Conservation (phyloP, 441 rosid species). For the Croton setiger region DNA sequence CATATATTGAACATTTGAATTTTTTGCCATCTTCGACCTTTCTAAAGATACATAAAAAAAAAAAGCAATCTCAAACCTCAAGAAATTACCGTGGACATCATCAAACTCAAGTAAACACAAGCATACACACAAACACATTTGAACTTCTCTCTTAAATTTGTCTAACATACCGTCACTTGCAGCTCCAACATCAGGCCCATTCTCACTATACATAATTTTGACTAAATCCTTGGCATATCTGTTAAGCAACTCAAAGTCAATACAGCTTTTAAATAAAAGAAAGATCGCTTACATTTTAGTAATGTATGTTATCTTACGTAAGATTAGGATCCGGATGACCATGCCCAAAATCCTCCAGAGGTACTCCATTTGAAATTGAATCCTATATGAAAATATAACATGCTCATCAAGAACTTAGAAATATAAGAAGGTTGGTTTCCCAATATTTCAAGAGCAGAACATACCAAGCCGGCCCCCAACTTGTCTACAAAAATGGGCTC, state of each 20-base stretch:
- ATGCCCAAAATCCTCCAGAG: slow-evolving; percentile 93
- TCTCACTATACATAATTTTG: slow-evolving; percentile 62
- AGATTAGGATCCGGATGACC: slow-evolving; percentile 99
- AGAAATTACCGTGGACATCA: slow-evolving; percentile 6
- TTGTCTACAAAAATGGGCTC: slow-evolving; percentile 89
- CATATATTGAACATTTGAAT: background rate
- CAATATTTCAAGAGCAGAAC: slow-evolving; percentile 21
- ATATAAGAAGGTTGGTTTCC: slow-evolving; percentile 12
- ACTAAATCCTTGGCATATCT: slow-evolving; percentile 97
- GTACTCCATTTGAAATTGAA: slow-evolving; percentile 82
- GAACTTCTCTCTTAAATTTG: slow-evolving; percentile 1
- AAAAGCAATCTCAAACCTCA: background rate
- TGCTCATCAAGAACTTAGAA: slow-evolving; percentile 23
- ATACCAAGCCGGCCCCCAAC: slow-evolving; percentile 70
- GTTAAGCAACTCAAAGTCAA: slow-evolving; percentile 27
- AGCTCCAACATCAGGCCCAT: slow-evolving; percentile 94
- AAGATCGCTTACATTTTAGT: slow-evolving; percentile 11
- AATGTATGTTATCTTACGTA: slow-evolving; percentile 48
- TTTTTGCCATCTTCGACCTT: background rate
- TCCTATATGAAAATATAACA: slow-evolving; percentile 46
- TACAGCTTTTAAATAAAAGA: slow-evolving; percentile 8
- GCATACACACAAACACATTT: background rate
- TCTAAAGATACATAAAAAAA: background rate
- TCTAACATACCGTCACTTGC: slow-evolving; percentile 84
- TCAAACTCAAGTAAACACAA: slow-evolving; percentile 1